Percentiles rank a stretch among this genome's conserved stretches.
phyloP scores from a whole-genome alignment of 2,329 filamentous ascomycete genomes.

The Leptographium flavum region DNA sequence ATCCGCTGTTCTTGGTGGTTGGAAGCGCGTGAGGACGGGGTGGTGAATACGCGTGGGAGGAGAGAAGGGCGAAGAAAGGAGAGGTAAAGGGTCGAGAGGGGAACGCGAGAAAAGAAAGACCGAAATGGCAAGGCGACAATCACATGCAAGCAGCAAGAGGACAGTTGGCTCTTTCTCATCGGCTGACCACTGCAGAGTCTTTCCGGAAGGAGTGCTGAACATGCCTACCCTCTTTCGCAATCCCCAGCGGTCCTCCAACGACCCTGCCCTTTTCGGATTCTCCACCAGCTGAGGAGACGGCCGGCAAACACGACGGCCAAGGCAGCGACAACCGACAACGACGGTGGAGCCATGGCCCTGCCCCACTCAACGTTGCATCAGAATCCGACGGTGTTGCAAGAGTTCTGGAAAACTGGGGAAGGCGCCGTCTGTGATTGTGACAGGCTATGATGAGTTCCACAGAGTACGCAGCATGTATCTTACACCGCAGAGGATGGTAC shows the following conservation, averaged over 20 bases:
- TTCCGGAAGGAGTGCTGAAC: background rate
- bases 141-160: too few species aligned
- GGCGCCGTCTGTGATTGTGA: background rate
- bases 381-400: background rate
- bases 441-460: background rate
- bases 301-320: background rate
- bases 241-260: too few species aligned
- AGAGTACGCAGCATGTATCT: too few species aligned
- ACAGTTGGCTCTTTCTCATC: too few species aligned
- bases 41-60: too few species aligned
- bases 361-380: conserved; percentile 3
- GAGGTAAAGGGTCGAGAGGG: background rate
- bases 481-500: too few species aligned
- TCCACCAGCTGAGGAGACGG: background rate
- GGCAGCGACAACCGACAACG: background rate
- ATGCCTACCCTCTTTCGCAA: too few species aligned
- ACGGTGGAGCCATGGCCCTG: background rate
- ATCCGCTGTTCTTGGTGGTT: background rate
- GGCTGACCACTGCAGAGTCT: too few species aligned
- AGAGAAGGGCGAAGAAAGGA: background rate
- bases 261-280: too few species aligned
- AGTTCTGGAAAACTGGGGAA: conserved; percentile 6
- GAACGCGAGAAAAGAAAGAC: background rate
- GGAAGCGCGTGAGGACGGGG: background rate
- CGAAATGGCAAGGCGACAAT: background rate